Evolutionary conservation across 2,329 filamentous ascomycete species (phyloP).

Genomic region (Diaporthe sp.): DNA sequence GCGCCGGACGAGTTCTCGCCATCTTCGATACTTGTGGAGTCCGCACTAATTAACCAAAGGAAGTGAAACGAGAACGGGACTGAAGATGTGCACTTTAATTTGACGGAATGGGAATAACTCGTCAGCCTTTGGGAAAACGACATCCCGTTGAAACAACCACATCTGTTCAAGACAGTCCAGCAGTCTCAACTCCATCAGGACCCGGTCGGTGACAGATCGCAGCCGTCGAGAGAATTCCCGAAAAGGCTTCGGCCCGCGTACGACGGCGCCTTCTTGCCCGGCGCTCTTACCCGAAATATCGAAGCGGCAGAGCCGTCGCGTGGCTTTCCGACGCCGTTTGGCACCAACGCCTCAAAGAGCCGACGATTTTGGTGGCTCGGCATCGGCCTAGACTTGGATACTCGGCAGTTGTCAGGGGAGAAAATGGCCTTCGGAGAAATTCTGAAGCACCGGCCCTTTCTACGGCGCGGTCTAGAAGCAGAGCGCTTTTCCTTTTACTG

Average conservation of each 20-base stretch:
- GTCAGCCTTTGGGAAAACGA: not conserved
- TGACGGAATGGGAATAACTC: not conserved
- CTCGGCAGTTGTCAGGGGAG: not conserved
- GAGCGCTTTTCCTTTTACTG: not conserved
- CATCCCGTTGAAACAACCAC: constrained; percentile 10
- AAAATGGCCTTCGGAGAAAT: not conserved
- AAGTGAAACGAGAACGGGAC: not conserved
- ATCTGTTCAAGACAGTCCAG: not conserved
- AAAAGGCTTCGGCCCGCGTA: constrained; percentile 15
- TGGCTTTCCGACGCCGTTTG: constrained; percentile 10
- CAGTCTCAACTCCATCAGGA: not conserved
- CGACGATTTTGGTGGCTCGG: not conserved
- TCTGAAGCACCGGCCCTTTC: constrained; percentile 1
- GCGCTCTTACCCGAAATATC: constrained; percentile 19
- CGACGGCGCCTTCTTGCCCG: constrained; percentile 10
- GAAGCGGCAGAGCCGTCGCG: constrained; percentile 21
- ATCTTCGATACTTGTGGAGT: not conserved
- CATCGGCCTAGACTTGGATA: not conserved
- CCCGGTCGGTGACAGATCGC: not conserved
- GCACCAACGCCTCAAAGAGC: not conserved
- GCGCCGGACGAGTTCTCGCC: not conserved
- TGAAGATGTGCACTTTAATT: not conserved
- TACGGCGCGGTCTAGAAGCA: not conserved
- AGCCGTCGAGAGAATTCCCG: not conserved
- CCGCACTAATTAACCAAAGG: not conserved